Evolutionary conservation across 306 rosid genomes (phyloP).

Genomic region (Dicorynia guianensis): DNA sequence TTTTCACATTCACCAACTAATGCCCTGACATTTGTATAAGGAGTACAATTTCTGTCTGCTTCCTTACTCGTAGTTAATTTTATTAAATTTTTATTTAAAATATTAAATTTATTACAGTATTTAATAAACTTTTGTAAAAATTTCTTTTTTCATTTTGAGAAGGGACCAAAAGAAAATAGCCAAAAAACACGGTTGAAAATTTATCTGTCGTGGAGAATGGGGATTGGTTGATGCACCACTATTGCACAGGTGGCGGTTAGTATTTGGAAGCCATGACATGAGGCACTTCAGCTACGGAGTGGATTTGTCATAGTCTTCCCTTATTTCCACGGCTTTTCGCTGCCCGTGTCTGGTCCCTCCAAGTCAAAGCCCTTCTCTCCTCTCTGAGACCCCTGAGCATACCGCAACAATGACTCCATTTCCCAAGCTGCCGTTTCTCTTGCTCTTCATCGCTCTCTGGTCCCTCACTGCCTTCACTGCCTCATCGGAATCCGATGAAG

Average conservation of each 20-base stretch:
- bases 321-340: conserved; percentile 24
- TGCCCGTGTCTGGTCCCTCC: neutral
- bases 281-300: neutral
- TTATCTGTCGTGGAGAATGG: neutral
- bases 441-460: conserved; percentile 29
- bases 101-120: too few species aligned
- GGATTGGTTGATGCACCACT: conserved; percentile 2
- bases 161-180: too few species aligned
- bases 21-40: too few species aligned
- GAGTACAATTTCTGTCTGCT: too few species aligned
- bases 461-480: conserved; percentile 10
- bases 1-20: too few species aligned
- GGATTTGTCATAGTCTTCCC: conserved; percentile 39
- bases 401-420: conserved; percentile 46
- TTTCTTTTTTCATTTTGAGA: too few species aligned
- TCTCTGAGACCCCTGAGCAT: neutral
- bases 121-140: too few species aligned
- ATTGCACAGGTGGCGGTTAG: too few species aligned
- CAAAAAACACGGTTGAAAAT: neutral
- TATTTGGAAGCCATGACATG: neutral
- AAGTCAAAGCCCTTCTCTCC: conserved; percentile 15
- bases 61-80: too few species aligned
- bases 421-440: conserved; percentile 17
- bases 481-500: conserved; percentile 33
- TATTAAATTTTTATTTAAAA: too few species aligned